Base-by-base conservation (phyloP, 257 asterid genomes). In the Solanum okadae region DNA sequence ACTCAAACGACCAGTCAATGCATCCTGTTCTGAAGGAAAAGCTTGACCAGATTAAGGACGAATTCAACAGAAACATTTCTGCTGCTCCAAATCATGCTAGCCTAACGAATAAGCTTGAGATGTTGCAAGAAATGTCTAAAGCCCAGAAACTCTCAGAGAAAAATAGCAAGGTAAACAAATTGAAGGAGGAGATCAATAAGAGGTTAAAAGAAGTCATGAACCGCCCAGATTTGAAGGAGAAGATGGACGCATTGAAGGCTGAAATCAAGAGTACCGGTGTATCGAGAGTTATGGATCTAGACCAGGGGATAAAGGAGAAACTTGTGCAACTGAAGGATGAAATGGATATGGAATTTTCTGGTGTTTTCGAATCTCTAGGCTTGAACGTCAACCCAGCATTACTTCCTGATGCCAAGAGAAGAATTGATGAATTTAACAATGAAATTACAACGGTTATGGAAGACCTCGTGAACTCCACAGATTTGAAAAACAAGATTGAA, bases 401-500 rank as follows among this genome's bases (percentile, higher is more conserved):
- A 52, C 67, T 85, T 37, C 86, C 77, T 44, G 92, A 88, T 72
- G 94, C 92, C 33, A 79, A 88, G 89, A 89, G 79, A 72, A 93
- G 91, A 90, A 20, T 94, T 65, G 91, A 90, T 20, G 89, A 90
- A 13, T 94, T 94, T 13, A 90, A 92, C 76, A 91, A 91, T 77
- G 94, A 96, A 90, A 90, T 92, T 86, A 72, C 59, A 6, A 88
- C 85, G 90, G 73, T 92, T 42, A 92, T 94, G 89, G 96, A 93
- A 38, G 91, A 94, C 78, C 92, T 84, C 18, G 89, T 92, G 56
- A 87, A 49, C 86, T 92, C 98, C 22, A 89, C 95, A 8, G 96
- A 92, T 86, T 87, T 96, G 95, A 95, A 93, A 90, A 91, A 90
- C 49, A 95, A 89, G 92, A 92, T 94, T 59, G 98, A 96, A 88